Evolutionary conservation across 169 alveolate genomes (phyloP), one percentile per base, ranked within the genome.

Genomic region (Eimeria nieschulzi): DNA sequence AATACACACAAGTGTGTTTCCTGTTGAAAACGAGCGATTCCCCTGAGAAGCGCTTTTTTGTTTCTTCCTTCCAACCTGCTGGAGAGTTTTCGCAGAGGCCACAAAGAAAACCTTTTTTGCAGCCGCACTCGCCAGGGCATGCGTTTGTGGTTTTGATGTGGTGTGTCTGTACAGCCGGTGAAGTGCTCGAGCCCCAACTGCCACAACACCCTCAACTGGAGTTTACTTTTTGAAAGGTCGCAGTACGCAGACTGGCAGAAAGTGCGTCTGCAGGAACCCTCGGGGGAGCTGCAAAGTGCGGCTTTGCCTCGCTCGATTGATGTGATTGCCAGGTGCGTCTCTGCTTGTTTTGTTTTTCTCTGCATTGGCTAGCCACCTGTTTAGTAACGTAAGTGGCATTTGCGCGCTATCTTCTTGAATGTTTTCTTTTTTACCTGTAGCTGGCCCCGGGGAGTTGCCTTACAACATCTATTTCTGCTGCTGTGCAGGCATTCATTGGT

Each of bases 221-320:
- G 51, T n/a, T 26, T 87, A 19, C 64, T 86, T 15, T 12, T 72
- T 9, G 92, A 86, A 55, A 56, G 68, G 10, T 86, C 55, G 39
- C 63, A 55, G 46, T 87, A 15, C 63, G 73, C 68, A 5, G 92
- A 86, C 64, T 86, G 92, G 92, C 92, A 86, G 64, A 86, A 86
- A 73, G 12, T 86, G 17, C 84, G 92, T 10, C 23, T 86, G 59
- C 92, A 86, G 51, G 92, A 86, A 63, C 84, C 91, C 9, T 83
- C 91, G 56, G 99, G 98, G 94, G 99, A 98, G 76, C 97, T 98
- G 51, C 99, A 99, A 8, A 97, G 99, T 7, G 99, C 99, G 7
- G 95, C 99, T 15, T 98, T 99, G 99, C 99, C 99, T 17, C 94
- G 99, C 87, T 97, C 99, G 46, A 97, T 99, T 83, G 99, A 99